A percentile compares a stretch with the other conserved stretches of the same genome.
These are phyloP conservation scores for Aureobasidium sp. DNA, from an alignment of 2,329 filamentous ascomycete genomes.

Conservation along the genomic window DNA sequence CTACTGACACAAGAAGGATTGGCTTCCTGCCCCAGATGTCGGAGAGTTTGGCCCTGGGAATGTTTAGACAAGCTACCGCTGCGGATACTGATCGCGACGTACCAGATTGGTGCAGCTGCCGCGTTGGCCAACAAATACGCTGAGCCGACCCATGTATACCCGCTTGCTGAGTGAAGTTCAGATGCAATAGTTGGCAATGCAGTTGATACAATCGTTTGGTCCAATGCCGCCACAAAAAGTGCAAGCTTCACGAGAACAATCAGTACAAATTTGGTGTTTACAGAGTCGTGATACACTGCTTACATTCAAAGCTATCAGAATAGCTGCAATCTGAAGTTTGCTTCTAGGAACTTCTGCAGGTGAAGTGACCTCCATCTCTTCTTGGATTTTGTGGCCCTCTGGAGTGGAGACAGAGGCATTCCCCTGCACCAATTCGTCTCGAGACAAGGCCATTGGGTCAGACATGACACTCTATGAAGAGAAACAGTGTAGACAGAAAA, in stretches of 20 bases:
- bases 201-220: constrained; percentile 28
- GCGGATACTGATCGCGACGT: too few relatives aligned
- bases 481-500: not conserved
- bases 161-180: constrained; percentile 58
- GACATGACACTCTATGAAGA: not conserved
- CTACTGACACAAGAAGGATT: constrained; percentile 44
- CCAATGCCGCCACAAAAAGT: constrained; percentile 18
- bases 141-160: constrained; percentile 72
- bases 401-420: not conserved
- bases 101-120: constrained; percentile 22
- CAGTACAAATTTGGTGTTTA: not conserved
- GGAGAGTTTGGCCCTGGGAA: constrained; percentile 43
- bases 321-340: constrained; percentile 16
- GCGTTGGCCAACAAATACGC: constrained; percentile 21
- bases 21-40: constrained; percentile 54
- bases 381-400: not conserved
- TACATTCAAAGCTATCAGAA: not conserved
- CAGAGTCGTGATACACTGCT: too few relatives aligned
- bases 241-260: constrained; percentile 2
- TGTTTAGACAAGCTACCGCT: not conserved
- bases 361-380: constrained; percentile 4
- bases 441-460: constrained; percentile 4
- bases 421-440: not conserved
- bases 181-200: constrained; percentile 37
- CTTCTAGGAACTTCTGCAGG: constrained; percentile 27